Conservation (phyloP, 768 basidiomycete genomes). For the Tylopilus subfusipes region DNA sequence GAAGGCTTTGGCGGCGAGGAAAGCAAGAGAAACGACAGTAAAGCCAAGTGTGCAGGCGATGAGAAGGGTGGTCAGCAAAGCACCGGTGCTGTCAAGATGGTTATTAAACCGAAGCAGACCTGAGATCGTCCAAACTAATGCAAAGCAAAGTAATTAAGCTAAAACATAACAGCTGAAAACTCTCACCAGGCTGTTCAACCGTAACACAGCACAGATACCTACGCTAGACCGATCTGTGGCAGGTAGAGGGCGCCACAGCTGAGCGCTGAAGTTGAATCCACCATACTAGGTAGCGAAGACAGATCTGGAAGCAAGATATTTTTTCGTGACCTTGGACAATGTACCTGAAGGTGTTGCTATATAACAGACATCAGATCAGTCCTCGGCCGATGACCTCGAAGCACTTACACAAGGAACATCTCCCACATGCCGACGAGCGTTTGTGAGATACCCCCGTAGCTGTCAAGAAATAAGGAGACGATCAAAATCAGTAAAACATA, state of each 20-base stretch:
- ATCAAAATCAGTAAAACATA: conserved; percentile 4
- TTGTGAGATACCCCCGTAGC: conserved; percentile 31
- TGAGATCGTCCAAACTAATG: conserved; percentile 10
- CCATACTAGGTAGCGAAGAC: conserved; percentile 30
- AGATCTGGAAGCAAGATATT: conserved; percentile 9
- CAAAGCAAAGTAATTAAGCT: conserved; percentile 26
- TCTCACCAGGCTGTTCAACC: not conserved
- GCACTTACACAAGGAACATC: conserved; percentile 28
- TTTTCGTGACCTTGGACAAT: not conserved
- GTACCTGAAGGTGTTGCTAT: conserved; percentile 24
- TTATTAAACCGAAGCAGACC: not conserved
- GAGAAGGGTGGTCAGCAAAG: conserved; percentile 25
- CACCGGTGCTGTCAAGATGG: conserved; percentile 17
- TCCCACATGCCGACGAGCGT: conserved; percentile 32
- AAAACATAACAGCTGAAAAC: not conserved
- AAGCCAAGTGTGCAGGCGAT: conserved; percentile 22
- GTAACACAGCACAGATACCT: not conserved
- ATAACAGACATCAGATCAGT: conserved; percentile 6
- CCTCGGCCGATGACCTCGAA: not conserved
- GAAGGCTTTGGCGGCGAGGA: conserved; percentile 25
- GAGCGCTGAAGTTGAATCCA: conserved; percentile 29
- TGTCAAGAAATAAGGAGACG: conserved; percentile 2
- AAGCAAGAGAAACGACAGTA: conserved; percentile 23
- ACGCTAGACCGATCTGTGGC: conserved; percentile 27
- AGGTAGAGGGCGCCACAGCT: conserved; percentile 28